Conservation (phyloP, 1,139 yeast genomes). For the Geotrichum fermentans region DNA sequence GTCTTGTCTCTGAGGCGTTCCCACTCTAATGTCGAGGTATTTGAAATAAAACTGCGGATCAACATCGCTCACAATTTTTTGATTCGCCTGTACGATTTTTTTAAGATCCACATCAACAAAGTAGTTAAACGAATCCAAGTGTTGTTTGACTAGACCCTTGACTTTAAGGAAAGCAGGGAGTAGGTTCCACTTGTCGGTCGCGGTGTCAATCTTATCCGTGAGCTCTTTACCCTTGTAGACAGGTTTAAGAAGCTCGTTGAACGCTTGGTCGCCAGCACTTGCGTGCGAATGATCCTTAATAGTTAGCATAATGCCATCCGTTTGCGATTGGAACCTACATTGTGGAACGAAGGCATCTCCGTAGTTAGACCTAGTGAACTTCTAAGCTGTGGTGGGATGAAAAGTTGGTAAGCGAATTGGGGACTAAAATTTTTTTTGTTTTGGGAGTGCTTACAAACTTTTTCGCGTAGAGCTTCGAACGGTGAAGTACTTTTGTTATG, state of each 20-base stretch:
- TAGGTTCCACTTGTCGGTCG: constrained; percentile 89
- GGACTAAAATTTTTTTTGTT: constrained; percentile 1
- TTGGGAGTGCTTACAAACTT: constrained; percentile 2
- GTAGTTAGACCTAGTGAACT: background rate
- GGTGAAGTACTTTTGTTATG: too few species aligned
- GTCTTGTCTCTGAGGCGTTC: constrained; percentile 50
- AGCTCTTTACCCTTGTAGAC: constrained; percentile 78
- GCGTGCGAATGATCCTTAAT: constrained; percentile 12
- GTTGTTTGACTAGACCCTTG: constrained; percentile 94
- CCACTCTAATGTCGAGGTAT: constrained; percentile 87
- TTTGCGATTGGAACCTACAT: constrained; percentile 5
- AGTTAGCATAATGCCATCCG: background rate
- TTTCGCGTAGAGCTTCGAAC: too few species aligned
- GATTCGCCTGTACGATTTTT: constrained; percentile 88
- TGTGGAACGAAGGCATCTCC: constrained; percentile 14
- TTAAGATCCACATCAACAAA: constrained; percentile 90
- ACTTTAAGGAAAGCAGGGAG: constrained; percentile 93
- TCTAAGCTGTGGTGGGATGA: background rate
- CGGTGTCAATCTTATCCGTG: constrained; percentile 84
- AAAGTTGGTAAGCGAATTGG: background rate
- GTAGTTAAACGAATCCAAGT: constrained; percentile 91
- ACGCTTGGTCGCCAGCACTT: constrained; percentile 30
- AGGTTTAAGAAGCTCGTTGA: constrained; percentile 73
- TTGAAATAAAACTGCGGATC: constrained; percentile 94
- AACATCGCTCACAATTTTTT: constrained; percentile 82